Conservation (phyloP, 2,329 filamentous ascomycete genomes). For the Pseudogymnoascus sp. region DNA sequence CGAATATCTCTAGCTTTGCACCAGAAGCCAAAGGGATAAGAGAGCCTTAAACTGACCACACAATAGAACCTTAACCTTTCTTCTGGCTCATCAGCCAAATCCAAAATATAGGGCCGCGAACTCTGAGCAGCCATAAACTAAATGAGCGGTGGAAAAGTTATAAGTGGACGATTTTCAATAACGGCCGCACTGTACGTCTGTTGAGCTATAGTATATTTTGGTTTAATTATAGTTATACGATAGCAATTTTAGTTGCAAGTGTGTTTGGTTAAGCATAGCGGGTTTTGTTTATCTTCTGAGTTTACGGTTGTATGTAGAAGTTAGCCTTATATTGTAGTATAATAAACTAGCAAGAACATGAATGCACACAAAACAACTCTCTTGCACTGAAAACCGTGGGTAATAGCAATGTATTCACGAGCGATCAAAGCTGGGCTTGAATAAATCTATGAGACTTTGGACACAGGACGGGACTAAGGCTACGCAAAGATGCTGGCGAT, state of each 20-base stretch:
- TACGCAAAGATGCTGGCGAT: background rate
- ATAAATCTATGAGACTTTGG: background rate
- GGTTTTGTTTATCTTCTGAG: background rate
- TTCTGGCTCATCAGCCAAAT: background rate
- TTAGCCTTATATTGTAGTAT: background rate
- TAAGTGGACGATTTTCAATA: background rate
- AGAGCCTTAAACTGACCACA: background rate
- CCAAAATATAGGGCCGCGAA: background rate
- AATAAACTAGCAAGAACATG: background rate
- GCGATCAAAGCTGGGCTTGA: background rate
- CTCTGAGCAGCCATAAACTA: background rate
- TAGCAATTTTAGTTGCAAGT: background rate
- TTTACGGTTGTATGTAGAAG: background rate
- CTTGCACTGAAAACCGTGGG: background rate
- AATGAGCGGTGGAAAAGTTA: slow-evolving; percentile 5
- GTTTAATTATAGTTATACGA: background rate
- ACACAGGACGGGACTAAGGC: background rate
- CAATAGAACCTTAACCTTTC: background rate
- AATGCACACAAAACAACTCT: background rate
- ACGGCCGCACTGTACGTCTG: background rate
- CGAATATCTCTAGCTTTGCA: background rate
- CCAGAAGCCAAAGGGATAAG: background rate
- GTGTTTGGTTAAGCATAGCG: background rate
- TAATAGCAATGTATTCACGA: background rate
- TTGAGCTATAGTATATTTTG: background rate